phyloP scores from a whole-genome alignment of 2,329 filamentous ascomycete species.

The Paraphaeosphaeria sporulosa region DNA sequence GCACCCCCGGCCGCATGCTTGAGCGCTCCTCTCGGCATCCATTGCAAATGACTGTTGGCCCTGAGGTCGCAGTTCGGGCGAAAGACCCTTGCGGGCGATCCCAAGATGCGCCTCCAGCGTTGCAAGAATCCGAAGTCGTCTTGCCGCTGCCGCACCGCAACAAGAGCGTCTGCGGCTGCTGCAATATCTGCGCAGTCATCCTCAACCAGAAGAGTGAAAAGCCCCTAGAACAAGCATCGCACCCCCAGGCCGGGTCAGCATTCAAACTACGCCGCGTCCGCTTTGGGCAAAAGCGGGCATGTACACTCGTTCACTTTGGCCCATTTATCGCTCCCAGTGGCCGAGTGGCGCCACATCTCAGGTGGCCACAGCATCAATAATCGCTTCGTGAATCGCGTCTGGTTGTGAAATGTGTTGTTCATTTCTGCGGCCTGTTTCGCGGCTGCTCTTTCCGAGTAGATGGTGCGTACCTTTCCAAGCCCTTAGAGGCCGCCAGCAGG shows the following conservation, averaged over 20 bases:
- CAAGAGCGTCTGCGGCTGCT: not conserved
- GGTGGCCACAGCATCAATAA: not conserved
- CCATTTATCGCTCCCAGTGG: conserved; percentile 1
- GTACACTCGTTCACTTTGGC: not conserved
- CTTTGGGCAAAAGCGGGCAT: conserved; percentile 9
- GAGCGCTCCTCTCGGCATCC: conserved; percentile 8
- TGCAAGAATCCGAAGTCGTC: conserved; percentile 5
- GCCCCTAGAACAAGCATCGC: not conserved
- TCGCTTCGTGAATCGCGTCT: conserved; percentile 1
- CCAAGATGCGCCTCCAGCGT: conserved; percentile 5
- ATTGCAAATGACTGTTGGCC: conserved; percentile 6
- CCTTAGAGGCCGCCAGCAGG: conserved; percentile 1
- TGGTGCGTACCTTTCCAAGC: not conserved
- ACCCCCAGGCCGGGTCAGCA: not conserved
- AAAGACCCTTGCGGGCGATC: conserved; percentile 5
- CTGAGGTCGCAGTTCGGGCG: conserved; percentile 5
- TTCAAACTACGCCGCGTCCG: conserved; percentile 4
- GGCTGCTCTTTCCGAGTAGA: not conserved
- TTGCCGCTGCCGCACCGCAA: conserved; percentile 1
- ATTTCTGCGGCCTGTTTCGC: not conserved
- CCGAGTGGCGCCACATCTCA: conserved; percentile 7
- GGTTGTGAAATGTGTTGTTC: not conserved
- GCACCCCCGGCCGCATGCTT: not conserved
- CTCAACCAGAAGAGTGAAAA: not conserved
- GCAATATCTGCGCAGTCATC: not conserved